Base-by-base conservation (phyloP, 1,284 basidiomycete genomes). In the Irpex sp. region DNA sequence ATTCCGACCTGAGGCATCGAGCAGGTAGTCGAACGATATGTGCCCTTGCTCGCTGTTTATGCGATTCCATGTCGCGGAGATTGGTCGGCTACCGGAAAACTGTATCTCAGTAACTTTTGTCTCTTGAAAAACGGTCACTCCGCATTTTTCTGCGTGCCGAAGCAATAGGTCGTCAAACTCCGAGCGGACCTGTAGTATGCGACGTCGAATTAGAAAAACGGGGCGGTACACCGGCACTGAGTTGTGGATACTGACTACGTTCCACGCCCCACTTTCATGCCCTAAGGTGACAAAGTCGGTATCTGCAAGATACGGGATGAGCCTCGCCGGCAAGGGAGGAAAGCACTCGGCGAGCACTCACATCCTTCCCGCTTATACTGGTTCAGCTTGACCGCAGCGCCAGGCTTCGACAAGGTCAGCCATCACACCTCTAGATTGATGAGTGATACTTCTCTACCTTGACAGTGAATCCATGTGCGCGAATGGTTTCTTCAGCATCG, bases 1-100 rank as follows among this genome's bases (percentile, higher is more conserved):
- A 1, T 79, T 76, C 13, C 88, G 82, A 51, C 88, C 88, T 17
- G 84, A 84, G 6, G 88, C 89, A 70, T 91, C 88, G 17, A 90
- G 78, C 38, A 90, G 69, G 66, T 85, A 83, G 47, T 82, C 79
- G 62, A 89, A 90, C 0, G 77, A 76, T 4, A 86, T 87, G 5
- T 47, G n/a, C 3, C 64, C 65, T 49, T 61, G 37, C 6, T 31
- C 60, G 38, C 49, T 17, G 5, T 44, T 44, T 15, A 9, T 13
- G 13, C 21, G 17, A 57, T 44, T 40, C 44, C 62, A 72, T n/a
- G 60, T 31, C 15, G 68, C 69, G 7, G 68, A 40, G 48, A 61
- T 31, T 26, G 60, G 11, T 60, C 66, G 40, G 64, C 63, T 36
- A 62, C 64, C 65, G 56, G 36, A 56, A 54, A 75, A 73, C 31